These are phyloP conservation scores for Dacryopinax primogenitus DNA, from an alignment of 768 basidiomycete species.

Conservation along the genomic window DNA sequence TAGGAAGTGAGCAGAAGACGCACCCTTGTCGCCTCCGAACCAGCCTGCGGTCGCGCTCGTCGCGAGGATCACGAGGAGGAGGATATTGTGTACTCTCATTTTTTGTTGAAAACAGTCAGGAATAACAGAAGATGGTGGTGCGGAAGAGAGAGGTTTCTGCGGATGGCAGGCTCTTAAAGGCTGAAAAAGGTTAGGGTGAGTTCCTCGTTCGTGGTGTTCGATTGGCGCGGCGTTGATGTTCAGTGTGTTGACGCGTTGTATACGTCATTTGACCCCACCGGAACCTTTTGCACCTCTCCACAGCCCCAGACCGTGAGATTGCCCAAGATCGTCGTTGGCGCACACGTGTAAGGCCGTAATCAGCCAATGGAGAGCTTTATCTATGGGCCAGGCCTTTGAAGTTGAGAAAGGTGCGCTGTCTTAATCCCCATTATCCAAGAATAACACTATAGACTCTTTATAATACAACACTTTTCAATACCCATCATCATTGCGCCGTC, in stretches of 20 bases:
- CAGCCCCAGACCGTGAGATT: background rate
- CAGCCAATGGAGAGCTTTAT: too few relatives aligned
- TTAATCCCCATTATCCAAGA: too few relatives aligned
- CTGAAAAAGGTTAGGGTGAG: background rate
- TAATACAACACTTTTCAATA: background rate
- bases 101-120: background rate
- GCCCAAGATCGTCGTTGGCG: background rate
- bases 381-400: too few relatives aligned
- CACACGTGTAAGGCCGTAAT: background rate
- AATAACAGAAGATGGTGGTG: background rate
- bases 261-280: conserved; percentile 8
- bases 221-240: background rate
- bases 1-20: conserved; percentile 16
- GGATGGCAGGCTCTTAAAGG: background rate
- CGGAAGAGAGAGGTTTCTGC: background rate
- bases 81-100: conserved; percentile 11
- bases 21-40: conserved; percentile 30
- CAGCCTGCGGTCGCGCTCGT: conserved; percentile 39
- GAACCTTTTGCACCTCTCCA: background rate
- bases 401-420: too few relatives aligned
- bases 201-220: background rate
- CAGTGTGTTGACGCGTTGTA: background rate
- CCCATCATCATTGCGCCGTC: background rate
- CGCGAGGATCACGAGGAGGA: conserved; percentile 27
- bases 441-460: background rate